Percentiles rank a stretch among this genome's conserved stretches.
Conservation (phyloP, 768 basidiomycete genomes). For the Mycena filopes region DNA sequence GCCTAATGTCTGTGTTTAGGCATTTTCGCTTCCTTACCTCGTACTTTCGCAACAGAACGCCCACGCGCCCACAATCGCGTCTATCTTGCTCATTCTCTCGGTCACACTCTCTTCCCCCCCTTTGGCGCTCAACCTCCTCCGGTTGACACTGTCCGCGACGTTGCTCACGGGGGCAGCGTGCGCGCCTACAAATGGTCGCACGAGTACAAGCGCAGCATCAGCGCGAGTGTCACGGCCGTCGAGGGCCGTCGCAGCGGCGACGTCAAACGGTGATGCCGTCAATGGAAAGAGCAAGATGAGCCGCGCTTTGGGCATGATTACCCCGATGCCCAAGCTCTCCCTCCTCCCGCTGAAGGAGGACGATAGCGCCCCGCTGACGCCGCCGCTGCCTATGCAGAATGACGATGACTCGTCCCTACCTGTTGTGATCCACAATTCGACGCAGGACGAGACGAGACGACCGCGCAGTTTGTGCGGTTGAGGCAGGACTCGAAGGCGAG, state of each 20-base stretch:
- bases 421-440: conserved; percentile 58
- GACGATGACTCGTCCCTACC: conserved; percentile 60
- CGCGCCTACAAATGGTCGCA: conserved; percentile 57
- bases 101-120: conserved; percentile 77
- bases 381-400: conserved; percentile 70
- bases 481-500: conserved; percentile 65
- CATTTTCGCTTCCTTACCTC: conserved; percentile 72
- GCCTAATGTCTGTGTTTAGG: conserved; percentile 47
- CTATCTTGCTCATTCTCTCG: conserved; percentile 68
- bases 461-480: conserved; percentile 64
- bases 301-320: conserved; percentile 71
- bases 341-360: conserved; percentile 69
- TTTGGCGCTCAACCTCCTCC: conserved; percentile 70
- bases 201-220: conserved; percentile 73
- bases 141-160: conserved; percentile 52
- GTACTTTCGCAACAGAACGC: conserved; percentile 52
- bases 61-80: conserved; percentile 49
- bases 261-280: conserved; percentile 73
- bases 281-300: conserved; percentile 71
- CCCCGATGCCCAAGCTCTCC: conserved; percentile 72
- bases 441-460: conserved; percentile 67
- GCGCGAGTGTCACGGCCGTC: conserved; percentile 71
- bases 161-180: conserved; percentile 54
- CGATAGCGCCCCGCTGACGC: conserved; percentile 57
- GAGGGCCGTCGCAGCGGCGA: conserved; percentile 79